Base-by-base conservation (phyloP, 331 rosid species). In the Pyracantha coccinea region DNA sequence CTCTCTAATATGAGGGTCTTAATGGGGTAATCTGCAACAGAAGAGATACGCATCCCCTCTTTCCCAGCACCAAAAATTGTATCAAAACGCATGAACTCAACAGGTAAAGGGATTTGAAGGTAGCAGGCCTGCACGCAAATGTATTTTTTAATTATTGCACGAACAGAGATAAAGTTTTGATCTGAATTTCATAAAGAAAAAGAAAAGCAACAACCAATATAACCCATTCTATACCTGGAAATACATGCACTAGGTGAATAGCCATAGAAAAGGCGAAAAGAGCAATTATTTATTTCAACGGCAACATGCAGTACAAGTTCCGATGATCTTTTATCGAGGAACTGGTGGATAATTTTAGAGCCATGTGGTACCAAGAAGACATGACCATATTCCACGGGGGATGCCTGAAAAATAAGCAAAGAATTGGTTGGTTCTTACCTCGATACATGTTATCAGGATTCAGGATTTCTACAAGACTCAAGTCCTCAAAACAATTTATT, bases 311-410 rank as follows among this genome's bases (percentile, higher is more conserved):
- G 74, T 38, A 74, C 73, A 63, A 83, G 74, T 79, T 83, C 81
- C 82, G 79, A 76, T 61, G 78, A 72, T 38, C 50, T 68, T 50
- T 70, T 73, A 60, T 79, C 82, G 68, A 76, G 74, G 69, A 62
- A 63, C 44, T 68, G 84, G 76, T 66, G 67, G 23, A 69, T 33
- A 61, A 66, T 63, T 35, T 79, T 33, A 21, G 71, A 52, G 54
- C 69, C 38, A 71, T 66, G 65, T 44, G 86, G 82, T 64, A 76
- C 74, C 84, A 83, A 72, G 66, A 72, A 35, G 75, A 83, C 84
- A 68, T 83, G 86, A 29, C 86, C 86, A 68, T 83, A 83, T 62
- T 83, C 86, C 20, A 79, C 73, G 3, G 86, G 84, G 38, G 72
- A 66, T 11, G 28, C 77, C 86, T 83, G 41, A 33, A 66, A 75